Evolutionary conservation across 2,329 filamentous ascomycete species (phyloP), one percentile per base, ranked within the genome.

Genomic region (Amesomyces nigricolor): DNA sequence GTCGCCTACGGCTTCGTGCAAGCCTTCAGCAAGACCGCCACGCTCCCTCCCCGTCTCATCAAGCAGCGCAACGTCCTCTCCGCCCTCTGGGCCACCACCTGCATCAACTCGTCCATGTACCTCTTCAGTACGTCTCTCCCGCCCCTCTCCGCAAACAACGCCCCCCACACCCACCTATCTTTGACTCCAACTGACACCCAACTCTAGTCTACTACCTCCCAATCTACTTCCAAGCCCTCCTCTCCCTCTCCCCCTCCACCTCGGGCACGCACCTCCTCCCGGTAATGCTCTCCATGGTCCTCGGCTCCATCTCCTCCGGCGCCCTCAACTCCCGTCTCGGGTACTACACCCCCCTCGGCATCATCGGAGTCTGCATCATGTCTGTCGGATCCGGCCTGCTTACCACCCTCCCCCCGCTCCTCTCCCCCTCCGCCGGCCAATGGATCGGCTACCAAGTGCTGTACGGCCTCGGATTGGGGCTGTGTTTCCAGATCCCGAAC

Each of bases 171-270:
- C n/a, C 16, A 8, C 16, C 2, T 4, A 32, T 17, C 17, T 26
- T 11, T 8, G 8, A 9, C 16, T 16, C 22, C 32, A 10, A 35
- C 43, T n/a, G 29, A 30, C 29, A 4, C 4, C 14, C 6, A 5
- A 5, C 9, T 49, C 29, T 13, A 51, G 43, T 72, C 9, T 79
- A 75, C 63, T 78, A 76, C 59, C 68, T 79, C 2, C 76, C 77
- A 0, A 65, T 72, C 50, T 72, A 66, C 64, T 72, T 72, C 57
- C 70, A 72, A 52, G 66, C 67, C 4, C 59, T 72, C 47, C 56
- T 62, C 8, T 64, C 65, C 11, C 65, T 60, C 0, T 53, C 60
- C 0, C 51, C 63, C 14, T 29, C 65, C 13, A 42, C 56, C 14
- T 62, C 58, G 2, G 63, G 62, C 10, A 47, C 64, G 14, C 51